phyloP scores from a whole-genome alignment of 305 asterid genomes.

The Plantago lanceolata region DNA sequence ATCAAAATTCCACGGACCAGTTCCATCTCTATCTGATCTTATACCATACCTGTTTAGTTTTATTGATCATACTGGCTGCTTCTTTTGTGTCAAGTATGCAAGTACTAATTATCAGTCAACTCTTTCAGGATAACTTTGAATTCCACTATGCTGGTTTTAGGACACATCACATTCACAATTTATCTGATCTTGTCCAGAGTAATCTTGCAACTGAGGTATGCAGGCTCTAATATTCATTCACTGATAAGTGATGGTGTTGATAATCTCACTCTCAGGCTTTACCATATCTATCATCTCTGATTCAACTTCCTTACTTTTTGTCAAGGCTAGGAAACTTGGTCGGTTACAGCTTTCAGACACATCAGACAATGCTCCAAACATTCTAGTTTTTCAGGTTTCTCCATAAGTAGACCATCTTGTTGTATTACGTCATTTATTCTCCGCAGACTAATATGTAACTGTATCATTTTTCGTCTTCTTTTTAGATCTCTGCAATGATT shows the following conservation, averaged over 20 bases:
- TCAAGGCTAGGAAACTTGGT: conserved; percentile 61
- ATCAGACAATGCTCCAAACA: conserved; percentile 63
- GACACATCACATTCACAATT: conserved; percentile 76
- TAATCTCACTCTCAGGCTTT: conserved; percentile 13
- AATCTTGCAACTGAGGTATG: conserved; percentile 75
- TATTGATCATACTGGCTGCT: conserved; percentile 4
- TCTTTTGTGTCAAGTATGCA: neutral
- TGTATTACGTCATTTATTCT: conserved; percentile 4
- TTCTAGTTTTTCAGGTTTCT: conserved; percentile 91
- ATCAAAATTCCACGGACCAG: conserved; percentile 5
- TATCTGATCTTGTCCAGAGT: conserved; percentile 80
- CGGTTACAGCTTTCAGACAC: conserved; percentile 87
- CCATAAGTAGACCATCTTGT: conserved; percentile 24
- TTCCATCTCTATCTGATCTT: conserved; percentile 19
- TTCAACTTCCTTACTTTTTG: conserved; percentile 22
- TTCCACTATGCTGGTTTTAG: conserved; percentile 82
- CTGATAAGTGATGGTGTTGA: conserved; percentile 6
- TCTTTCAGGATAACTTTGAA: conserved; percentile 70
- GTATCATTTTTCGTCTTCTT: conserved; percentile 23
- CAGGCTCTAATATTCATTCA: conserved; percentile 18
- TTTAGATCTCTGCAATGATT: conserved; percentile 67
- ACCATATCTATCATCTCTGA: conserved; percentile 20
- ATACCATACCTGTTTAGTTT: conserved; percentile 19
- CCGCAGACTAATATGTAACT: conserved; percentile 5
- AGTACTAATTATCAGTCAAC: conserved; percentile 21